Conservation (phyloP, 768 basidiomycete species). For the Tulasnella sp. region DNA sequence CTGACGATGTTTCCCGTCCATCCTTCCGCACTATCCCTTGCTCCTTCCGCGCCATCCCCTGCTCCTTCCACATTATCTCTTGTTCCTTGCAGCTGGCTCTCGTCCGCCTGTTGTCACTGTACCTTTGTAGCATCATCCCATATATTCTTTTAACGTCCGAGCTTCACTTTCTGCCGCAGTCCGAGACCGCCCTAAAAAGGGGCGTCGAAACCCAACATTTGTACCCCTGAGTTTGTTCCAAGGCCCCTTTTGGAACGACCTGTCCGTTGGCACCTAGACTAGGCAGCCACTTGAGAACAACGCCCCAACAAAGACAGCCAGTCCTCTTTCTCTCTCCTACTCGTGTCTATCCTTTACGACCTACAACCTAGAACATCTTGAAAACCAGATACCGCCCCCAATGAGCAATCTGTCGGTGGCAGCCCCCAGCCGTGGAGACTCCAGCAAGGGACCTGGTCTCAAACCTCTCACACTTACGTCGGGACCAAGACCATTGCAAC, state of each 20-base stretch:
- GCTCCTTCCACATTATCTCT: too few relatives aligned
- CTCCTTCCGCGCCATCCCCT: too few relatives aligned
- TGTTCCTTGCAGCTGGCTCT: too few relatives aligned
- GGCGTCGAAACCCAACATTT: slow-evolving; percentile 30
- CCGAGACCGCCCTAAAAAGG: too few relatives aligned
- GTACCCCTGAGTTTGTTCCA: slow-evolving; percentile 30
- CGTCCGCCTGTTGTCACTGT: too few relatives aligned
- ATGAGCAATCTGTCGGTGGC: not conserved
- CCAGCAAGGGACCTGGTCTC: slow-evolving; percentile 3
- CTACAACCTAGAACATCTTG: not conserved
- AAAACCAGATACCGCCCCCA: not conserved
- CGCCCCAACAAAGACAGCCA: not conserved
- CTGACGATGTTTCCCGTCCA: too few relatives aligned
- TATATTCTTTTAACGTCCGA: too few relatives aligned
- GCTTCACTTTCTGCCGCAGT: too few relatives aligned
- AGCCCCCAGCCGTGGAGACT: not conserved
- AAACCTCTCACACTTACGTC: slow-evolving; percentile 17
- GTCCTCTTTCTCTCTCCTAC: not conserved
- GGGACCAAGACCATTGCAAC: slow-evolving; percentile 22
- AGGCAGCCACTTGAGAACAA: not conserved
- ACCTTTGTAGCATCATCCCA: too few relatives aligned
- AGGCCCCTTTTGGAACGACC: not conserved
- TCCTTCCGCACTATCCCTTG: too few relatives aligned
- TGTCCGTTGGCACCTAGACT: slow-evolving; percentile 2
- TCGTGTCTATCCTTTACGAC: not conserved